Base-by-base conservation (phyloP, 2,329 filamentous ascomycete genomes). In the Alternaria atra region DNA sequence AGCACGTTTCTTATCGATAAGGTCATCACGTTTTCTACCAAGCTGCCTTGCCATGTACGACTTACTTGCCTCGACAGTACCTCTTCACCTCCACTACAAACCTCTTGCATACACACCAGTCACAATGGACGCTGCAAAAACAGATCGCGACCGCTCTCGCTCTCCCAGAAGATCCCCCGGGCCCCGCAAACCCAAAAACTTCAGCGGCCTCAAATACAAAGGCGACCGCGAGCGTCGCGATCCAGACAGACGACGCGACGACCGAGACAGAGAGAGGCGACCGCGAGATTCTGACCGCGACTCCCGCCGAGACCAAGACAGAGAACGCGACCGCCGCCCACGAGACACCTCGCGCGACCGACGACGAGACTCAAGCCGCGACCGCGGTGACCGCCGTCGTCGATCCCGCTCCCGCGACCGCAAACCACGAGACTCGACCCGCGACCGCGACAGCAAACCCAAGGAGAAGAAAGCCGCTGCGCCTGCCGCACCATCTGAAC, bases 141-240 rank as follows among this genome's bases (percentile, higher is more conserved):
- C 55, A 48, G 61, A 65, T 2, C 65, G 64, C 44, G 43, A 65
- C 2, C 70, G 79, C 40, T 73, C 75, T 1, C 74, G 71, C 58
- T 73, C 73, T 0, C 73, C 72, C 1, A 66, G 73, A 55, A 69
- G 70, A 46, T 60, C 58, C 4, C 58, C 53, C 6, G 46, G 20
- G 2, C 47, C 53, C n/a, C 52, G 58, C 64, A 72, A 66, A 56
- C 67, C 71, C 32, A 77, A 76, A 77, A 81, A 74, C 65, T 80
- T 79, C 58, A 83, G 84, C 5, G 85, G 86, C 9, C 87, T 89
- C 67, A 84, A 83, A 66, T 89, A 84, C 82, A 89, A 89, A 68
- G 85, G 76, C 58, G 64, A 63, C 20, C 37, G 57, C 6, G 60
- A 63, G 7, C 52, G 57, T 10, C 55, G 63, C 34, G 60, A 59